These are phyloP conservation scores for Rhizopogon rudus DNA, from an alignment of 768 basidiomycete species.

Conservation along the genomic window DNA sequence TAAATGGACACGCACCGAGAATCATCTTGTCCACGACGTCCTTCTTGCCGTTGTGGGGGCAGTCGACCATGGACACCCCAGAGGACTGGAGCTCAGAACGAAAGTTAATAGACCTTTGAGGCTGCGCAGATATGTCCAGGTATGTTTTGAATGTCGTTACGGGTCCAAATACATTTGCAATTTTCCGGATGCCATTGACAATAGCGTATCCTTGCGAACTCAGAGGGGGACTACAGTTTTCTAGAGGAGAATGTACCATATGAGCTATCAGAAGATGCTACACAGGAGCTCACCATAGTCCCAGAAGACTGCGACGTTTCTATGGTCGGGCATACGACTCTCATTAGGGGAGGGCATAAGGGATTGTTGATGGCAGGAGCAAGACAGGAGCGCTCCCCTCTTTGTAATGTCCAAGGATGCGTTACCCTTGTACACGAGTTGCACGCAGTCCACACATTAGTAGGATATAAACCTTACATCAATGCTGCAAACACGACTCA, in stretches of 20 bases:
- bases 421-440: background rate
- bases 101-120: conserved; percentile 25
- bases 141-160: conserved; percentile 52
- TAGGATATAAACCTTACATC: background rate
- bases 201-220: conserved; percentile 31
- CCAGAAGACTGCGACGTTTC: conserved; percentile 40
- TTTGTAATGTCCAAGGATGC: conserved; percentile 19
- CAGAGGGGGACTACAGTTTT: conserved; percentile 28
- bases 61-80: conserved; percentile 37
- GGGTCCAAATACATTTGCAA: conserved; percentile 43
- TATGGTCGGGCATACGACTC: conserved; percentile 27
- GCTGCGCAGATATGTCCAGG: conserved; percentile 39
- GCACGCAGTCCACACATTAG: background rate
- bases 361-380: background rate
- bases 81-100: conserved; percentile 42
- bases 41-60: conserved; percentile 28
- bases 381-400: background rate
- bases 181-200: conserved; percentile 36
- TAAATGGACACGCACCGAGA: conserved; percentile 27
- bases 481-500: background rate
- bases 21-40: conserved; percentile 45
- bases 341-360: background rate
- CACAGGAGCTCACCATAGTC: conserved; percentile 25
- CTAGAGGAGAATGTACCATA: conserved; percentile 6
- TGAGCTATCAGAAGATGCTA: background rate